These are phyloP conservation scores for Dictyostelium citrinum DNA, from an alignment of 78 protist species.

Conservation along the genomic window DNA sequence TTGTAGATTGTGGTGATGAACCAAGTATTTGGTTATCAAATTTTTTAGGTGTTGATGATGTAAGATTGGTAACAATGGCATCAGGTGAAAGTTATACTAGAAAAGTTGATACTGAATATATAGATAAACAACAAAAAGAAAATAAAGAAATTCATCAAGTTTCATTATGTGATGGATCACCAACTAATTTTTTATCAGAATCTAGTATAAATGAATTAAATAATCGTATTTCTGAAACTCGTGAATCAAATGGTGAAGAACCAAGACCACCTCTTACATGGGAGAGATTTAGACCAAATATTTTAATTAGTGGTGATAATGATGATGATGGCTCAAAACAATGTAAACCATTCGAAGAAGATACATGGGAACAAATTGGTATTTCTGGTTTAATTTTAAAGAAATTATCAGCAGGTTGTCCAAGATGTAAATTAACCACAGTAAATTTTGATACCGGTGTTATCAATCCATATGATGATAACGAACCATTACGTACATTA, in stretches of 20 bases:
- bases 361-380: not conserved
- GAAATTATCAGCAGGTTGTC: not conserved
- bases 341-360: slow-evolving; percentile 42
- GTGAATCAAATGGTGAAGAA: not conserved
- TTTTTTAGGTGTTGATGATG: not conserved
- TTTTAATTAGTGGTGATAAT: not conserved
- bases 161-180: slow-evolving; percentile 2
- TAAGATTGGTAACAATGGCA: not conserved
- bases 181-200: slow-evolving; percentile 7
- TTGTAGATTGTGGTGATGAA: slow-evolving; percentile 17
- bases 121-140: not conserved
- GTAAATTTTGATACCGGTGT: not conserved
- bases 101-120: not conserved
- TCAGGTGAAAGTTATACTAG: not conserved
- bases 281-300: slow-evolving; percentile 47
- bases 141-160: not conserved
- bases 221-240: not conserved
- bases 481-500: slow-evolving; percentile 47
- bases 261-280: not conserved
- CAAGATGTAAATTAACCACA: slow-evolving; percentile 24
- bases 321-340: too few relatives aligned
- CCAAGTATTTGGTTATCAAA: slow-evolving; percentile 11
- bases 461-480: not conserved
- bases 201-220: slow-evolving; percentile 33
- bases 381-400: not conserved